Evolutionary conservation across 1,284 basidiomycete species (phyloP).

Genomic region (Trametes versicolor): DNA sequence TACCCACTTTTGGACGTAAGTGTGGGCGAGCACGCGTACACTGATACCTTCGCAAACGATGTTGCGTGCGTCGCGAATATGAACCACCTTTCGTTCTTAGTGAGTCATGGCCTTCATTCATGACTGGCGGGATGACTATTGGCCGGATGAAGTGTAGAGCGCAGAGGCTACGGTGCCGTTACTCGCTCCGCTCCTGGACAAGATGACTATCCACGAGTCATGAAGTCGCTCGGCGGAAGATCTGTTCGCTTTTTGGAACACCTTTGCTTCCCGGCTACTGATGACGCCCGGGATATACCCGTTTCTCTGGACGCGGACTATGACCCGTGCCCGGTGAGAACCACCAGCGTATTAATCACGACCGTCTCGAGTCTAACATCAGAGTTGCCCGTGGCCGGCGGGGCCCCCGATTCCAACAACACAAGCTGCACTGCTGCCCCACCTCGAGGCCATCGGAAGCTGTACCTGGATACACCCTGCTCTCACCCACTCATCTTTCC

Average conservation of each 20-base stretch:
- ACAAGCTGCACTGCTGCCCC: no score
- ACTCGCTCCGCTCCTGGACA: conserved; percentile 23
- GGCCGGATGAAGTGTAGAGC: neutral
- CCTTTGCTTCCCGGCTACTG: neutral
- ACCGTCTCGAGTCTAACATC: neutral
- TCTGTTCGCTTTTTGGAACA: conserved; percentile 6
- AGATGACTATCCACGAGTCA: conserved; percentile 20
- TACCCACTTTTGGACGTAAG: neutral
- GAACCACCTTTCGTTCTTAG: conserved; percentile 1
- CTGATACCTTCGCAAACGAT: conserved; percentile 21
- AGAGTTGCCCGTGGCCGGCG: conserved; percentile 1
- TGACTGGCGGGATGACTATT: neutral
- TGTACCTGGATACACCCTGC: no score
- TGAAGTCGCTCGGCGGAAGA: conserved; percentile 12
- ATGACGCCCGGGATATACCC: neutral
- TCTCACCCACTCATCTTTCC: no score
- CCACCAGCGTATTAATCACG: conserved; percentile 7
- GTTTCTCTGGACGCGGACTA: neutral
- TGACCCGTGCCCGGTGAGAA: neutral
- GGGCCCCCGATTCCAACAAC: no score
- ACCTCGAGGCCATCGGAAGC: no score
- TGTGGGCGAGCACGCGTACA: conserved; percentile 4
- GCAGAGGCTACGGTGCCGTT: conserved; percentile 1
- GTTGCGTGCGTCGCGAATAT: conserved; percentile 17
- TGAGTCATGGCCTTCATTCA: no score